Evolutionary conservation across 176 grass and related monocot genomes (phyloP), one percentile per base, ranked within the genome.

Genomic region (Bromus sterilis): DNA sequence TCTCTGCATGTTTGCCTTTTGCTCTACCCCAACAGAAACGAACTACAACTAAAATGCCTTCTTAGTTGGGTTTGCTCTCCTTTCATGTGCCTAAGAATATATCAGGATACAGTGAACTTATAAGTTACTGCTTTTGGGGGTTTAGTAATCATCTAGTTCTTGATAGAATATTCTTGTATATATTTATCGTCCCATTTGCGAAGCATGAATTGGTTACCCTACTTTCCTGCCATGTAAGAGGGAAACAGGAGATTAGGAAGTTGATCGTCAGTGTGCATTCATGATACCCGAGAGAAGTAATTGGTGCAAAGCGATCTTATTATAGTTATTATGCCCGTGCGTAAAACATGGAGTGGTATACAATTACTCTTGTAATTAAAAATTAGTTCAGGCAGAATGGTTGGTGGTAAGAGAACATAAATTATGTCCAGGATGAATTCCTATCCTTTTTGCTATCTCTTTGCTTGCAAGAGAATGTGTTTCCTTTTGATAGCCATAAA

Each of bases 401-500:
- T 58, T 23, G 13, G 7, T 58, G 51, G 21, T 57, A 57, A 76
- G 51, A 76, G 13, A 67, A 39, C 33, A 3, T n/a, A 26, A 39
- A 34, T 76, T 56, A 76, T 56, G 33, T 56, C 24, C 26, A 13
- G 39, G 39, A 9, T 24, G 3, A 23, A 33, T 56, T 81, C 2
- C 9, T 21, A 14, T 18, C 26, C 23, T 46, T 60, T 48, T 37
- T 60, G 20, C 40, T 13, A 11, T 74, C 21, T 30, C 34, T 76
- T 86, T n/a, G 30, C 56, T 86, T 75, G 4, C 41, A 26, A 79
- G 56, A 68, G 23, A 71, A 68, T 28, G 29, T 37, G 10, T 67
- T 68, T 29, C 10, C 26, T 66, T 37, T 66, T 35, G 21, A 63
- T 88, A 56, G 21, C 56, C 7, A n/a, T 66, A 40, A 84, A 40